A percentile compares a stretch with the other conserved stretches of the same genome.
Conservation (phyloP, 1,284 basidiomycete species). For the Mixia osmundae region DNA sequence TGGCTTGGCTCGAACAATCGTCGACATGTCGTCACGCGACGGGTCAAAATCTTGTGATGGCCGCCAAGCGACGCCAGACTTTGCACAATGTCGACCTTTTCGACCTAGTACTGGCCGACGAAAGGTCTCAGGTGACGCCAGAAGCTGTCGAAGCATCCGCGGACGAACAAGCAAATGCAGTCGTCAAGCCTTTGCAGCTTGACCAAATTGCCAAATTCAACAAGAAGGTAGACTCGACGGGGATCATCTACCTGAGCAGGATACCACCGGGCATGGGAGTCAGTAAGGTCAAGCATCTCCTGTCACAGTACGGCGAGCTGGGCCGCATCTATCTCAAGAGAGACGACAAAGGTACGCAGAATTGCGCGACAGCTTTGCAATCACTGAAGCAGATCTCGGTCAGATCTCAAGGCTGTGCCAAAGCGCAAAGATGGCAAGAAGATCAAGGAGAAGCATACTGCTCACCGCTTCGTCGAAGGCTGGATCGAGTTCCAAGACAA, state of each 20-base stretch:
- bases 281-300: conserved; percentile 78
- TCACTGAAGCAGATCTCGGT: conserved; percentile 57
- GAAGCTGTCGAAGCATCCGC: too few relatives aligned
- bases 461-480: conserved; percentile 59
- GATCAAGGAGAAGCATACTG: conserved; percentile 36
- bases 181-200: conserved; percentile 3
- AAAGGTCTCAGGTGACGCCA: too few relatives aligned
- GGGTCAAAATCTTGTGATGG: too few relatives aligned
- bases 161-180: not conserved
- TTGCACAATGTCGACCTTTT: too few relatives aligned
- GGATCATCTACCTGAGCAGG: conserved; percentile 75
- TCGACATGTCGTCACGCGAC: too few relatives aligned
- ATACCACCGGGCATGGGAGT: conserved; percentile 99
- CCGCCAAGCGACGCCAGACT: too few relatives aligned
- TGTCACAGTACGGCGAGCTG: conserved; percentile 17
- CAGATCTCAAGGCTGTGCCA: conserved; percentile 51
- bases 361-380: conserved; percentile 30
- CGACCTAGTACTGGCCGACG: too few relatives aligned
- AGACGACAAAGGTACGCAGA: conserved; percentile 28
- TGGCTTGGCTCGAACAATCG: too few relatives aligned
- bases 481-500: conserved; percentile 98
- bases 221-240: conserved; percentile 8
- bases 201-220: conserved; percentile 2
- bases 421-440: conserved; percentile 33
- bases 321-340: conserved; percentile 18